Evolutionary conservation across 2,329 filamentous ascomycete genomes (phyloP).

Genomic region (Lecanicillium sp.): DNA sequence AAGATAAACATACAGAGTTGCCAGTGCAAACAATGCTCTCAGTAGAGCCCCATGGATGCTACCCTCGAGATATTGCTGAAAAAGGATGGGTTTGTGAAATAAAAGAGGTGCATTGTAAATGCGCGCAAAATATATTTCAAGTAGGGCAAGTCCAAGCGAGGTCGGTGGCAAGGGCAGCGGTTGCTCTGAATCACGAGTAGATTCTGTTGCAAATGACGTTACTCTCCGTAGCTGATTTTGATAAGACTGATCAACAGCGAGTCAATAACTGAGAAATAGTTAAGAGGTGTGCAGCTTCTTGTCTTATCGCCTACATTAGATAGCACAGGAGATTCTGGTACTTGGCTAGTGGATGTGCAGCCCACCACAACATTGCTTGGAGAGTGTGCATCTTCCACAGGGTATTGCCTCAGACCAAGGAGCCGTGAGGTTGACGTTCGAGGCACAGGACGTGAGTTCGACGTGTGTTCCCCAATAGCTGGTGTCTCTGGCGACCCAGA

Average conservation of each 20-base stretch:
- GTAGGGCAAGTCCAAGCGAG: conserved; percentile 1
- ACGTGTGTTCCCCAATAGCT: too few relatives aligned
- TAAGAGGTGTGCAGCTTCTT: too few relatives aligned
- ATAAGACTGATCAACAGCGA: neutral
- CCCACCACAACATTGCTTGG: too few relatives aligned
- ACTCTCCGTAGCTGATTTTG: conserved; percentile 2
- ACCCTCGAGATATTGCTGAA: conserved; percentile 3
- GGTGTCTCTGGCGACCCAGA: too few relatives aligned
- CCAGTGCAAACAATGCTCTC: conserved; percentile 2
- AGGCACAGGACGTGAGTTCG: too few relatives aligned
- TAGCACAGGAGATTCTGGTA: too few relatives aligned
- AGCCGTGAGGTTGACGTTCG: too few relatives aligned
- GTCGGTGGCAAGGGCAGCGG: conserved; percentile 3
- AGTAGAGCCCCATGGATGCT: conserved; percentile 3
- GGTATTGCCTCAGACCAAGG: too few relatives aligned
- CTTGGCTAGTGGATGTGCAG: too few relatives aligned
- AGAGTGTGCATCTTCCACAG: too few relatives aligned
- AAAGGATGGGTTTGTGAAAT: conserved; percentile 3
- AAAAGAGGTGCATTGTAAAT: conserved; percentile 1
- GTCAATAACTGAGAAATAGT: too few relatives aligned
- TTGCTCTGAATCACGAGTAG: neutral
- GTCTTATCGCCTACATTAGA: too few relatives aligned
- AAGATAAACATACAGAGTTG: conserved; percentile 3
- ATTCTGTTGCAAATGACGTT: neutral
- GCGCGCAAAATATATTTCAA: conserved; percentile 3